Base-by-base conservation (phyloP, 1,139 yeast species). In the Saccharomyces hybrid region DNA sequence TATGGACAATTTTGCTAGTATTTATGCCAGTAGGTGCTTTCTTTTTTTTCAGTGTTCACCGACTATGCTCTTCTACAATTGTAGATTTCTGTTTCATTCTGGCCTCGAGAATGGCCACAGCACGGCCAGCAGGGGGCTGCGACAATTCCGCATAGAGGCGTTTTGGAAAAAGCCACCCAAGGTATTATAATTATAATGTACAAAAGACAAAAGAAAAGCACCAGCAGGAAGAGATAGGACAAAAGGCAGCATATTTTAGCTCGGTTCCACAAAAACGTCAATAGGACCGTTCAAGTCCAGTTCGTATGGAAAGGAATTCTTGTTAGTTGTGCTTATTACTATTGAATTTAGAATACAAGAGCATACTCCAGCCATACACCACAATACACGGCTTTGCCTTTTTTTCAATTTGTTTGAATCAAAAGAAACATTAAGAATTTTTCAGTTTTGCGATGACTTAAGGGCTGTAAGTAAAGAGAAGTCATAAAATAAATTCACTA, bases 61-160 rank as follows among this genome's bases (percentile, higher is more conserved):
- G 25, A 9, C 13, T 38, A 7, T 16, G 11, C 44, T 38, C 25
- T 38, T 25, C 11, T 20, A 20, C 8, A 5, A 2, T 38, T 38
- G 44, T 38, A 38, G 44, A 38, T 38, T 38, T 38, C 44, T 38
- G 44, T 38, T 38, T 38, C 44, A 38, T 38, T 38, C 23, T 38
- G n/a, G 25, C 44, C 44, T 38, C 44, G 44, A 38, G 44, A 38
- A 38, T 38, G 44, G 25, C 44, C 44, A 38, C 7, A 38, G 44
- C 44, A 38, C 44, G 44, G 44, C 44, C 44, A 5, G 11, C 44
- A 38, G 44, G 44, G 44, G 44, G 44, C 44, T 38, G n/a, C 44
- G 44, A 38, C 25, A 38, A 16, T 38, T 38, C 8, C 44, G 44
- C 44, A 6, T 38, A 38, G 44, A 16, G 25, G 25, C 23, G 5